phyloP scores from a whole-genome alignment of 768 basidiomycete species.

The Pisolithus tinctorius region DNA sequence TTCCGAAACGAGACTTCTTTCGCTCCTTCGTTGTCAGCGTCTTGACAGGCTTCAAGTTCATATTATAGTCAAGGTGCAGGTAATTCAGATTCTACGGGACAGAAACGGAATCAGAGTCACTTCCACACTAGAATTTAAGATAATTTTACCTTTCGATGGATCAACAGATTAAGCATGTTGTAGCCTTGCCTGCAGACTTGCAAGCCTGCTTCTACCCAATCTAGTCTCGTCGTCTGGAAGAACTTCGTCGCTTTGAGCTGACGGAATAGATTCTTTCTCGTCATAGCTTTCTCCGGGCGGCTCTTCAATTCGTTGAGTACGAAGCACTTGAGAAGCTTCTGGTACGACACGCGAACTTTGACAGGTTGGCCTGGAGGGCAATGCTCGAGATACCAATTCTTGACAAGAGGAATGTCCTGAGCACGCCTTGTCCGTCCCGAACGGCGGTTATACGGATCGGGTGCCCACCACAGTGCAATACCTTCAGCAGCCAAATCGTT shows the following conservation, averaged over 20 bases:
- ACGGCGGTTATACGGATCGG: constrained; percentile 89
- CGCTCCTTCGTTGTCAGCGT: constrained; percentile 98
- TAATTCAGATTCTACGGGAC: constrained; percentile 73
- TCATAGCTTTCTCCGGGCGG: constrained; percentile 91
- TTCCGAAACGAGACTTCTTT: constrained; percentile 99
- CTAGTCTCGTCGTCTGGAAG: constrained; percentile 95
- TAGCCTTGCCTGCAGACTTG: constrained; percentile 99
- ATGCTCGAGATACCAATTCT: constrained; percentile 98
- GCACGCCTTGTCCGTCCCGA: constrained; percentile 91
- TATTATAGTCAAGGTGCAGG: constrained; percentile 94
- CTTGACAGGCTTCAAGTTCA: constrained; percentile 97
- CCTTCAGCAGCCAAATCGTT: constrained; percentile 93
- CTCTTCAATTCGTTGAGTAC: constrained; percentile 92
- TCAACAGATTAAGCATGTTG: constrained; percentile 98
- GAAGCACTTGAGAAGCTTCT: constrained; percentile 93
- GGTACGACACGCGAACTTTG: constrained; percentile 98
- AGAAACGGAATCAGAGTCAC: background rate
- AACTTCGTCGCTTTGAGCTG: constrained; percentile 98
- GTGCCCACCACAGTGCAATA: constrained; percentile 98
- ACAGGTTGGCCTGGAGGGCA: constrained; percentile 94
- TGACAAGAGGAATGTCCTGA: constrained; percentile 92
- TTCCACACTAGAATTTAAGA: background rate
- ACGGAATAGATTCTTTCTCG: constrained; percentile 95
- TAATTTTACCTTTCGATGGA: constrained; percentile 82
- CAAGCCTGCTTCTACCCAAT: constrained; percentile 98